Evolutionary conservation across 2,329 filamentous ascomycete genomes (phyloP).

Genomic region (Diplodia seriata): DNA sequence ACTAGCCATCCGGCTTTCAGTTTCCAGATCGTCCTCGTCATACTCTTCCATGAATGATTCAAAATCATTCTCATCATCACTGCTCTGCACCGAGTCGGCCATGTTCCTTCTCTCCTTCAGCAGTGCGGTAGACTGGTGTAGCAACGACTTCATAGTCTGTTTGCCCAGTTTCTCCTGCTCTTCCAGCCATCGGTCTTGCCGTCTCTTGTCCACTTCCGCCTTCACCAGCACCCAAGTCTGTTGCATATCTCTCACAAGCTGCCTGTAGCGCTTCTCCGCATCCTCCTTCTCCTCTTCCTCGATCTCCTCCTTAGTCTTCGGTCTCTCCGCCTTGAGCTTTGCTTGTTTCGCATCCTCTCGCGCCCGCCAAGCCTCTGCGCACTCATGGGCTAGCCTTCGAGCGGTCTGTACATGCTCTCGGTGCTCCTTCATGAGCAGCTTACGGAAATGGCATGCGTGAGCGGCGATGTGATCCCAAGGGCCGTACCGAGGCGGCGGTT

Average conservation of each 20-base stretch:
- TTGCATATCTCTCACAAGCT: slow-evolving; percentile 70
- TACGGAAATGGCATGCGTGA: slow-evolving; percentile 80
- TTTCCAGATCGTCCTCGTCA: slow-evolving; percentile 53
- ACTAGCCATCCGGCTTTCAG: slow-evolving; percentile 43
- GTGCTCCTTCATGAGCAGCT: slow-evolving; percentile 80
- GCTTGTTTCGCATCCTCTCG: slow-evolving; percentile 59
- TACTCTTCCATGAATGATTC: slow-evolving; percentile 50
- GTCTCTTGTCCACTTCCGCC: slow-evolving; percentile 63
- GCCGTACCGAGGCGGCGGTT: slow-evolving; percentile 81
- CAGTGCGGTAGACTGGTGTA: slow-evolving; percentile 68
- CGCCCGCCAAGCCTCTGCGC: slow-evolving; percentile 75
- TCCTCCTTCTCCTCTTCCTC: slow-evolving; percentile 76
- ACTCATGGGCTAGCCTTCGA: slow-evolving; percentile 79
- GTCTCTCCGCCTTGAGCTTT: slow-evolving; percentile 26
- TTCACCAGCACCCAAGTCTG: slow-evolving; percentile 66
- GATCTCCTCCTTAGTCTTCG: slow-evolving; percentile 70
- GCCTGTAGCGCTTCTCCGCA: slow-evolving; percentile 72
- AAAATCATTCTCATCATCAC: slow-evolving; percentile 43
- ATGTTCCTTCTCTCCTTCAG: slow-evolving; percentile 44
- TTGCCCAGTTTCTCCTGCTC: slow-evolving; percentile 63
- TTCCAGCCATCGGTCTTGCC: slow-evolving; percentile 65
- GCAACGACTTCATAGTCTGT: slow-evolving; percentile 75
- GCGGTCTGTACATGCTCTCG: slow-evolving; percentile 77
- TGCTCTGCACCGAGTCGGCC: slow-evolving; percentile 39
- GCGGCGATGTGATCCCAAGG: slow-evolving; percentile 84